These are phyloP conservation scores for Fusarium kyushuense DNA, from an alignment of 2,329 filamentous ascomycete genomes.

Conservation along the genomic window DNA sequence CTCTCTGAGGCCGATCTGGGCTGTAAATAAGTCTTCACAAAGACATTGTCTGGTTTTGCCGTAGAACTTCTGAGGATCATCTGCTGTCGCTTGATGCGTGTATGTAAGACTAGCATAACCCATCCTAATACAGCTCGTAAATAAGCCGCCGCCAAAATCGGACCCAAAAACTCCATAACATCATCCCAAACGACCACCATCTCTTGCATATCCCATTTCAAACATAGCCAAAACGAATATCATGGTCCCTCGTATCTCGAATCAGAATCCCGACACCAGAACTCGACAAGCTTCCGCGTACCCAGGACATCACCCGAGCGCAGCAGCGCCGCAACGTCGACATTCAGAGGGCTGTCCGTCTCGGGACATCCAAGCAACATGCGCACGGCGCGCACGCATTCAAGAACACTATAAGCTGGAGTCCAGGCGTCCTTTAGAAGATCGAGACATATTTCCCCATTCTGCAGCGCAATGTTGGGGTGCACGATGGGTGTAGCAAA, in stretches of 20 bases:
- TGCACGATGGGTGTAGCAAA: constrained; percentile 91
- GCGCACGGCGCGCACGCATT: constrained; percentile 78
- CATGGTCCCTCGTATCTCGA: constrained; percentile 55
- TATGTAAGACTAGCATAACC: constrained; percentile 14
- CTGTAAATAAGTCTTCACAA: not conserved
- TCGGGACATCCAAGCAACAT: constrained; percentile 74
- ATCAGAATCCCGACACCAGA: constrained; percentile 66
- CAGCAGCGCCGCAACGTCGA: constrained; percentile 80
- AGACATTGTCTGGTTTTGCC: not conserved
- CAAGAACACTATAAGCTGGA: constrained; percentile 83
- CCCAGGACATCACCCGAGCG: constrained; percentile 76
- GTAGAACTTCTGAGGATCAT: constrained; percentile 1
- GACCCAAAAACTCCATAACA: constrained; percentile 38
- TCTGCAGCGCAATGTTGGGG: constrained; percentile 77
- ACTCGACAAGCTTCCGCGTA: constrained; percentile 76
- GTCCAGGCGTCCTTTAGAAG: constrained; percentile 85
- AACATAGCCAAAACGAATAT: not conserved
- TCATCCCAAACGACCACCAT: not conserved
- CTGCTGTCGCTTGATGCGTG: constrained; percentile 26
- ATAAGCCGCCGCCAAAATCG: not conserved
- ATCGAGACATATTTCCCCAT: constrained; percentile 94
- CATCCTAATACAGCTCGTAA: constrained; percentile 18
- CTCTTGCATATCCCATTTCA: not conserved
- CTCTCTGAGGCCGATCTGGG: not conserved
- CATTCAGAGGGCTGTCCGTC: constrained; percentile 80